Base-by-base conservation (phyloP, 192 early-diverging fungal genomes). In the Diversispora eburnea region DNA sequence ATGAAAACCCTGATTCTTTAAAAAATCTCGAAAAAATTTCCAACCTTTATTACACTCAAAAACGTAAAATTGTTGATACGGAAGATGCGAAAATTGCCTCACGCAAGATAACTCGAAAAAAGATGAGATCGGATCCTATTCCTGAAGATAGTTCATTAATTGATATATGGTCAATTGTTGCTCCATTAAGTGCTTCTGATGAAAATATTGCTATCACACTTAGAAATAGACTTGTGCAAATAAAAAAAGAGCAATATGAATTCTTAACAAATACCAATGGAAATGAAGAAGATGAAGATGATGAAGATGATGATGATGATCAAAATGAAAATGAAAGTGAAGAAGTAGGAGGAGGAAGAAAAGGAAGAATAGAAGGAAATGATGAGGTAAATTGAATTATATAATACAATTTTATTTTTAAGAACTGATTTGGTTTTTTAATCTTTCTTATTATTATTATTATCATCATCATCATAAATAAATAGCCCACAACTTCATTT, bases 181-280 rank as follows among this genome's bases (percentile, higher is more conserved):
- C 48, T 33, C 67, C 67, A 41, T 54, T 69, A 33, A 55, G 12
- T 19, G 47, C 67, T 17, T 54, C 67, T 3, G 22, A 69, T 10
- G 67, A 69, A 55, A 4, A 55, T 25, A n/a, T 69, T 47, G 43
- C 8, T n/a, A 19, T 19, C 19, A 64, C 43, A 45, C 13, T 64
- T 45, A 64, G 17, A 64, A 17, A 15, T 5, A 64, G 9, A 46
- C 7, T 64, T n/a, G 62, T 45, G 1, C 41, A 64, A 6, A 46
- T 64, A 8, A 46, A 64, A 43, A 20, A 42, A 45, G 62, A 64
- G 13, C 59, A 33, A 15, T 5, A 15, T 61, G 59, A 61, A 15
- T 61, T 39, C 15, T 42, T 61, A 33, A 39, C 59, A 17, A 61
- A 39, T 13, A 5, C 25, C 51, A 17, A 52, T 17, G 51, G 17